Evolutionary conservation across 2,329 filamentous ascomycete species (phyloP), one percentile per base, ranked within the genome.

Genomic region (Penicillium occitanis): DNA sequence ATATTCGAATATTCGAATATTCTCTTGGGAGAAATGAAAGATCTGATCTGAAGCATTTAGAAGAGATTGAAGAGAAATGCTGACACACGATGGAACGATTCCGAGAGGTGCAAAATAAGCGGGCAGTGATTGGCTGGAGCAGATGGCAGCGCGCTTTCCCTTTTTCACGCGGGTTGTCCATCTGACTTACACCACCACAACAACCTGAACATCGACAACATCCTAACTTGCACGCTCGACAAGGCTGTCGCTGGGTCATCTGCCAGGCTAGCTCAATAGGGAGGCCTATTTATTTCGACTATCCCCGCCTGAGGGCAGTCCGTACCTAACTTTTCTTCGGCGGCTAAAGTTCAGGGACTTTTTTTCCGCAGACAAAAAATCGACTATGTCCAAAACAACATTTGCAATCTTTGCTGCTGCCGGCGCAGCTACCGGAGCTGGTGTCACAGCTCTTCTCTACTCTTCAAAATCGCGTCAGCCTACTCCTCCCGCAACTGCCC

Each of bases 381-480:
- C 66, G 78, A 83, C 66, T 70, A 94, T 94, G 91, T 93, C 91
- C 67, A 94, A 93, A 78, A 84, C 88, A 28, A 92, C 90, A 40
- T 74, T 94, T 71, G 90, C 90, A 70, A 84, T 91, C 68, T 89
- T 93, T 73, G 91, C 91, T 72, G 90, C 88, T 69, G 85, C 91
- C 73, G 88, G 91, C 77, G 91, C 91, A 71, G 89, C 89, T 77
- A 88, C 90, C 63, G 91, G 91, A 68, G 91, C 91, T 66, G 90
- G 90, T 66, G 80, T 91, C 66, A 93, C 91, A 51, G 84, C 84
- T 66, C 84, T 91, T 35, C 83, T 89, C 68, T 86, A 91, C 80
- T 89, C 85, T 75, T 85, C 87, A 1, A 78, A 88, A 67, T 83
- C 86, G 66, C 80, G 83, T 66, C 82, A 82, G 70, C 81, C 83